These are phyloP conservation scores for Chloroidium sp. DNA, from an alignment of 163 green algal genomes.

Conservation along the genomic window DNA sequence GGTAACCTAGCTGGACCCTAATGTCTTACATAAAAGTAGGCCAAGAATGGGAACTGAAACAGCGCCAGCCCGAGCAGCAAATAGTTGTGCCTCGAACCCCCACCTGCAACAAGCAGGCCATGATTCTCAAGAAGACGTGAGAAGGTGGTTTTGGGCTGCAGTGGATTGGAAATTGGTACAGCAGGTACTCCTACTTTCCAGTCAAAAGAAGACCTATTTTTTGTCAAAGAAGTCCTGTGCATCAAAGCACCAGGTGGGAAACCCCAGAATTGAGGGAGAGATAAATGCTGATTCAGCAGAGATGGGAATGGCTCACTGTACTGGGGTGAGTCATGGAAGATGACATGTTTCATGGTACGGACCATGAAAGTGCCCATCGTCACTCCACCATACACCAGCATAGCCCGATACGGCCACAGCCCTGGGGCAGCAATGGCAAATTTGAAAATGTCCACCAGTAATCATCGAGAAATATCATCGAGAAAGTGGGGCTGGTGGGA, in stretches of 20 bases:
- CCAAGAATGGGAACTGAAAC: slow-evolving; percentile 64
- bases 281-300: background rate
- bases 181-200: no score
- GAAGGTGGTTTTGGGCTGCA: no score
- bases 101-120: slow-evolving; percentile 25
- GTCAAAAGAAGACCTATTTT: no score
- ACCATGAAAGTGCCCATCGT: slow-evolving; percentile 84
- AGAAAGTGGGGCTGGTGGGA: background rate
- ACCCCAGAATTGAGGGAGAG: no score
- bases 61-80: slow-evolving; percentile 72
- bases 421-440: slow-evolving; percentile 15
- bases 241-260: background rate
- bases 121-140: background rate
- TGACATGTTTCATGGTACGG: slow-evolving; percentile 88
- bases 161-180: no score
- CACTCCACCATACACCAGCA: slow-evolving; percentile 65
- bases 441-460: background rate
- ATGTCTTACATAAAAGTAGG: background rate
- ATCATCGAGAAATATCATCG: background rate
- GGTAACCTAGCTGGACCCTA: no score
- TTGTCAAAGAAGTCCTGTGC: no score
- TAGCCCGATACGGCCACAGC: slow-evolving; percentile 47
- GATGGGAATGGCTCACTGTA: slow-evolving; percentile 32
- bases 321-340: slow-evolving; percentile 71
- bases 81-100: slow-evolving; percentile 77